These are phyloP conservation scores for Adansonia rubrostipa DNA, from an alignment of 441 rosid genomes.

Conservation along the genomic window DNA sequence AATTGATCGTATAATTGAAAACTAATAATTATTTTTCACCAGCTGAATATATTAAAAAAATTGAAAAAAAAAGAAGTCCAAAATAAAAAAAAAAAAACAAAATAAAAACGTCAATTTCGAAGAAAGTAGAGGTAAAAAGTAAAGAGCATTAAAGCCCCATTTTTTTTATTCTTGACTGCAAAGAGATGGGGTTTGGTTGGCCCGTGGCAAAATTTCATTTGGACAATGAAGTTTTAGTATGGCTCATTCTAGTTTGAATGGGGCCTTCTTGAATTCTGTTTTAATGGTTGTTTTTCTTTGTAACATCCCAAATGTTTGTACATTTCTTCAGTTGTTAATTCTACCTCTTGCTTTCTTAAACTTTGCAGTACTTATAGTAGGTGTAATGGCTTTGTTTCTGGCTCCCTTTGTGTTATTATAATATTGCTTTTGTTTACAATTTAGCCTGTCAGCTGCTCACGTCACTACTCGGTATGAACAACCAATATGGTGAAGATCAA, in stretches of 20 bases:
- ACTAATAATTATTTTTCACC: no score
- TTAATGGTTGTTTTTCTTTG: not conserved
- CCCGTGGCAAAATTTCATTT: not conserved
- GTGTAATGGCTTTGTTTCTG: conserved; percentile 32
- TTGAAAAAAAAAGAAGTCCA: not conserved
- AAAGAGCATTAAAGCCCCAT: no score
- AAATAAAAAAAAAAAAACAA: not conserved
- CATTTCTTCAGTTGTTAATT: conserved; percentile 3
- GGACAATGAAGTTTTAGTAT: not conserved
- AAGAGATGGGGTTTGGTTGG: not conserved
- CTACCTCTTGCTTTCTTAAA: conserved; percentile 2
- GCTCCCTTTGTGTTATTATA: conserved; percentile 21
- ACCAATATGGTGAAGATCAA: conserved; percentile 48
- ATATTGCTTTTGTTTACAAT: conserved; percentile 37
- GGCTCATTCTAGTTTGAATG: not conserved
- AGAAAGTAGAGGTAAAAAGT: no score
- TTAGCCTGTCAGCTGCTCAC: conserved; percentile 31
- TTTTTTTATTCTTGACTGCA: not conserved
- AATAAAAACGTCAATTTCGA: not conserved
- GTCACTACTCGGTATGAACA: conserved; percentile 50
- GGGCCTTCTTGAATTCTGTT: not conserved
- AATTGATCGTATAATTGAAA: no score
- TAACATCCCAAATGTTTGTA: not conserved
- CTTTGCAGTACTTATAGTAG: conserved; percentile 23
- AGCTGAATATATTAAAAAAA: no score